Percentiles rank a stretch among this genome's conserved stretches.
Evolutionary conservation across 2,329 filamentous ascomycete genomes (phyloP).

Genomic region (Periconia macrospinosa): DNA sequence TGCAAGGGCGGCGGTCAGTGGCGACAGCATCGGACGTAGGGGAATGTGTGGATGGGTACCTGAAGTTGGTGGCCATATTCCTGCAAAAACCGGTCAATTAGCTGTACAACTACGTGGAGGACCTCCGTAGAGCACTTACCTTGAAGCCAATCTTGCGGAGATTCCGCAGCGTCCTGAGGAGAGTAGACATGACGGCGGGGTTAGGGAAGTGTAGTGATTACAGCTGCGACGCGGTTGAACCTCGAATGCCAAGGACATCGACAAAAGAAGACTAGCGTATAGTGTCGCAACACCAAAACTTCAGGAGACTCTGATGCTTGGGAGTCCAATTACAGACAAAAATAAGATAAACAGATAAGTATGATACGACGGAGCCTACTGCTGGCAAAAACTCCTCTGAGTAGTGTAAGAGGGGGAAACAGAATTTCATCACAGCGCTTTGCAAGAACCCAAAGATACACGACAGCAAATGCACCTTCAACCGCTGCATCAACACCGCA

Average conservation of each 20-base stretch:
- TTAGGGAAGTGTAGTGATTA: constrained; percentile 17
- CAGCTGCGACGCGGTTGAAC: constrained; percentile 25
- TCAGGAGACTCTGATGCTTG: constrained; percentile 12
- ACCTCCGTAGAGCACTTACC: constrained; percentile 54
- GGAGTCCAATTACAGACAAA: neutral
- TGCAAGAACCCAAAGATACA: constrained; percentile 34
- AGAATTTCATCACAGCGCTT: constrained; percentile 15
- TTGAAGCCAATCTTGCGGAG: constrained; percentile 85
- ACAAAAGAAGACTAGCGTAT: constrained; percentile 5
- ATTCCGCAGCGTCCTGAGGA: constrained; percentile 83
- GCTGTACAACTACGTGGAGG: constrained; percentile 13
- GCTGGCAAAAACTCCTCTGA: constrained; percentile 25
- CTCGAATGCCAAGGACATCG: constrained; percentile 4
- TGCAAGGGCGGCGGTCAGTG: constrained; percentile 27
- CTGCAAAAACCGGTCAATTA: constrained; percentile 53
- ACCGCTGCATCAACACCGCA: constrained; percentile 33
- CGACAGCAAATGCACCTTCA: constrained; percentile 31
- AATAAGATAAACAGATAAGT: neutral
- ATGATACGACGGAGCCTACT: constrained; percentile 41
- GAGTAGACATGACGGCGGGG: constrained; percentile 77
- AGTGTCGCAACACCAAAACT: constrained; percentile 31
- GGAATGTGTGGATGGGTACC: constrained; percentile 59
- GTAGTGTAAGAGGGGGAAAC: constrained; percentile 17
- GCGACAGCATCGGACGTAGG: constrained; percentile 19
- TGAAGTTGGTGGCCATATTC: constrained; percentile 91